These are phyloP conservation scores for Plasmodium ovale DNA, from an alignment of 169 alveolate species.

Conservation along the genomic window DNA sequence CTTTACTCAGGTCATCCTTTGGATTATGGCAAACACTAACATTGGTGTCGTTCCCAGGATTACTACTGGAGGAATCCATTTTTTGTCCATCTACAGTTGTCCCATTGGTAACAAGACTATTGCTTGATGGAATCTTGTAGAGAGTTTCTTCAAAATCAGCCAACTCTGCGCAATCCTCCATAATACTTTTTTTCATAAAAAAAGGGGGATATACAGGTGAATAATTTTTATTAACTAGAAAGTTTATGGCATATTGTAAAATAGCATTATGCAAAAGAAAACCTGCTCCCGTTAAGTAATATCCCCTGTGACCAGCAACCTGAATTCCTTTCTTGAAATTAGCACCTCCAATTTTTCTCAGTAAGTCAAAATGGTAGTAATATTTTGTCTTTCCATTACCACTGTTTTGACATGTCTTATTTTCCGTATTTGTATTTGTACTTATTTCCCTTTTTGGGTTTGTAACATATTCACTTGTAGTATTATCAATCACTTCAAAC, in stretches of 20 bases:
- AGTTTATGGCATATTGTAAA: slow-evolving; percentile 93
- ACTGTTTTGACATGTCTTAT: background rate
- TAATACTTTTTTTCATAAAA: slow-evolving; percentile 95
- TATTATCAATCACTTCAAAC: slow-evolving; percentile 81
- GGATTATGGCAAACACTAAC: slow-evolving; percentile 25
- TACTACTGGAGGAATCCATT: background rate
- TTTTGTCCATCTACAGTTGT: background rate
- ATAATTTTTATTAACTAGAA: slow-evolving; percentile 94
- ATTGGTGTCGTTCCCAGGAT: background rate
- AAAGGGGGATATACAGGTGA: slow-evolving; percentile 98
- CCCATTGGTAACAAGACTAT: background rate
- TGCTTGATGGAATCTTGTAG: slow-evolving; percentile 86
- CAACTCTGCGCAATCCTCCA: slow-evolving; percentile 98
- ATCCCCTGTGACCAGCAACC: slow-evolving; percentile 99
- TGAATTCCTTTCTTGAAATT: slow-evolving; percentile 95
- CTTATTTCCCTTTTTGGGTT: slow-evolving; percentile 20
- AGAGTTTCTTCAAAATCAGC: slow-evolving; percentile 98
- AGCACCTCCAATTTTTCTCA: slow-evolving; percentile 92
- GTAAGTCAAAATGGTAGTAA: slow-evolving; percentile 93
- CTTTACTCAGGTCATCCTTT: slow-evolving; percentile 83
- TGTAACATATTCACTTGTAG: background rate
- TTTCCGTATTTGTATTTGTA: background rate
- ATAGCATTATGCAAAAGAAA: slow-evolving; percentile 97
- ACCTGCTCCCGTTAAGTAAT: slow-evolving; percentile 96
- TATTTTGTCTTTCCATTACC: slow-evolving; percentile 8